Base-by-base conservation (phyloP, 192 early-diverging fungal genomes). In the Mortierella antarctica region DNA sequence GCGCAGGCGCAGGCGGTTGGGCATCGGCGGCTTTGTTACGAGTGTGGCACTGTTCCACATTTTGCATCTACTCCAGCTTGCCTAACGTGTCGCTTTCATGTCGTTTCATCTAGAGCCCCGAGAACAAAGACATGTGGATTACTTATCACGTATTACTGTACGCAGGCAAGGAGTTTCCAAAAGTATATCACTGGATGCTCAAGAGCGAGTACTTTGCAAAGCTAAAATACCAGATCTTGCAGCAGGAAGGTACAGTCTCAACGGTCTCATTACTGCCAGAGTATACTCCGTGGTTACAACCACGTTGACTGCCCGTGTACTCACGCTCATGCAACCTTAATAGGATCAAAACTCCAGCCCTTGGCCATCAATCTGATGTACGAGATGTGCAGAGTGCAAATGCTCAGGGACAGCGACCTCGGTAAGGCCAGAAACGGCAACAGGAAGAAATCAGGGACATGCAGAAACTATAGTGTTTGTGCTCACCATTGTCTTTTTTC, bases 321-420 rank as follows among this genome's bases (percentile, higher is more conserved):
- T 42, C 60, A 54, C 50, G 4, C 0, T 23, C 31, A 15, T 55
- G 6, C 9, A 11, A 21, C 11, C 20, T 44, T 9, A n/a, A 52
- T 69, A 73, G 78, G 64, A 1, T 60, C 67, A 13, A 68, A 67
- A 40, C 62, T 88, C n/a, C 85, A 88, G 20, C 63, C 66, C 7
- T 65, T 90, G 23, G 79, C 87, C 0, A 52, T 89, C 44, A 69
- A 78, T n/a, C 59, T 94, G 15, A 65, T 87, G 40, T 92, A 86
- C 76, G 90, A 94, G 72, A 86, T 94, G 64, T 90, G 89, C 67
- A 66, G 87, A 20, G 77, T 89, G 2, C 84, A 85, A 20, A 84
- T 83, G 63, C 61, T 92, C 31, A 81, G 83, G 20, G 58, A 79
- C 14, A 45, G 61, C 2, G 89, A 92, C 47, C 42, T 90, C 44